Percentiles rank a stretch among this genome's conserved stretches.
Evolutionary conservation across 176 grass and related monocot species (phyloP).

Genomic region (Alloteropsis semialata): DNA sequence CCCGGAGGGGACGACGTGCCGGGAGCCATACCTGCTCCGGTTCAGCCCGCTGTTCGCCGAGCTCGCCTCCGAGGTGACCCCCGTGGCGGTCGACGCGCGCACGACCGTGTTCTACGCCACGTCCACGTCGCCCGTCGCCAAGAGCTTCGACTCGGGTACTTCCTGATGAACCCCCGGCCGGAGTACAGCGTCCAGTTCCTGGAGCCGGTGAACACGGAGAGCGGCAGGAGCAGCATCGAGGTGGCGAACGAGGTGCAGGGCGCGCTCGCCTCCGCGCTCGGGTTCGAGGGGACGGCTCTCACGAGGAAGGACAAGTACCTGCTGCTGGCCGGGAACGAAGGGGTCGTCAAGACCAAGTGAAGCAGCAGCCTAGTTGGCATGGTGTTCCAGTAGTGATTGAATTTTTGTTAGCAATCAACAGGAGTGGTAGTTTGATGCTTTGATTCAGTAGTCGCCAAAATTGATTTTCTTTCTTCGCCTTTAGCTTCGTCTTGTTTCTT

Average conservation of each 20-base stretch:
- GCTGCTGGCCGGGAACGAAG: slow-evolving; percentile 64
- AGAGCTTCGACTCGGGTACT: slow-evolving; percentile 60
- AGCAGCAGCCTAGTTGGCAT: background rate
- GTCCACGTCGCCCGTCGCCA: slow-evolving; percentile 39
- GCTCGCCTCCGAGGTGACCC: slow-evolving; percentile 45
- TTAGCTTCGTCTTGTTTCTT: background rate
- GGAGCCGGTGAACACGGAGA: slow-evolving; percentile 29
- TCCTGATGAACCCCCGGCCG: slow-evolving; percentile 51
- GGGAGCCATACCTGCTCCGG: slow-evolving; percentile 66
- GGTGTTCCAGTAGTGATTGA: background rate
- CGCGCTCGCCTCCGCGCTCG: slow-evolving; percentile 40
- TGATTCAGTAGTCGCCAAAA: background rate
- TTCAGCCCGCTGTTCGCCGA: slow-evolving; percentile 70
- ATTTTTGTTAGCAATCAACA: background rate
- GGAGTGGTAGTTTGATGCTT: background rate
- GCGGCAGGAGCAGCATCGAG: slow-evolving; percentile 5
- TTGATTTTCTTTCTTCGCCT: background rate
- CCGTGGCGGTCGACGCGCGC: slow-evolving; percentile 41
- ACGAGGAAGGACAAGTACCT: slow-evolving; percentile 76
- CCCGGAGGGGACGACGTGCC: slow-evolving; percentile 71
- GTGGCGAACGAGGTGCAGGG: slow-evolving; percentile 54
- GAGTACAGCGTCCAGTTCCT: slow-evolving; percentile 47
- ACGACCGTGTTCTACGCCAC: slow-evolving; percentile 66
- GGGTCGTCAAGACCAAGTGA: background rate
- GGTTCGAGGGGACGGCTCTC: slow-evolving; percentile 50